These are phyloP conservation scores for Pleomassaria siparia DNA, from an alignment of 2,329 filamentous ascomycete species.

Conservation along the genomic window DNA sequence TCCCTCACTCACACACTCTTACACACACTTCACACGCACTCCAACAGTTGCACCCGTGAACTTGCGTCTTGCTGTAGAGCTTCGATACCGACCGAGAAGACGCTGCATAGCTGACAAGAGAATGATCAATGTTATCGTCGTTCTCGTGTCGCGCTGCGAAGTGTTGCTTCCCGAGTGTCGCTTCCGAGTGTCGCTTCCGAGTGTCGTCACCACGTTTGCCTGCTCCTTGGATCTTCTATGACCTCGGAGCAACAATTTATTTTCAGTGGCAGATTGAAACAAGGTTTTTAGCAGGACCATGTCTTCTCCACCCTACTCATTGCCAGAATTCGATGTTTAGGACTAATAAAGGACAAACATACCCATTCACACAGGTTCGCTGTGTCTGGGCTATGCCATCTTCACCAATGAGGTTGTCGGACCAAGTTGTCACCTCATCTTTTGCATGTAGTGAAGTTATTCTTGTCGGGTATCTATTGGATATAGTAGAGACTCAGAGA, in stretches of 20 bases:
- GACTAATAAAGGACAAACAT: constrained; percentile 54
- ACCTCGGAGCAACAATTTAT: constrained; percentile 53
- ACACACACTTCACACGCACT: too few relatives aligned
- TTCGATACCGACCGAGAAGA: constrained; percentile 1
- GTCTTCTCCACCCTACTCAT: constrained; percentile 56
- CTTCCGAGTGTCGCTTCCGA: constrained; percentile 7
- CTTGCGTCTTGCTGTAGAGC: constrained; percentile 1
- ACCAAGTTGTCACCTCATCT: too few relatives aligned
- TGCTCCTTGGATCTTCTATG: constrained; percentile 52
- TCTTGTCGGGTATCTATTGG: too few relatives aligned
- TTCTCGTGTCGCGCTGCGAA: constrained; percentile 15
- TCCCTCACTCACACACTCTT: constrained; percentile 6
- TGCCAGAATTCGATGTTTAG: constrained; percentile 43
- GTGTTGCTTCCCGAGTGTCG: constrained; percentile 8
- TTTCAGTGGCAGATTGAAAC: constrained; percentile 54
- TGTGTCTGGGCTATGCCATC: too few relatives aligned
- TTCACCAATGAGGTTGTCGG: too few relatives aligned
- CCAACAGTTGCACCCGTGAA: constrained; percentile 1
- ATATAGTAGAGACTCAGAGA: too few relatives aligned
- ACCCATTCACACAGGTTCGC: too few relatives aligned
- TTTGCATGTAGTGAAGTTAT: too few relatives aligned
- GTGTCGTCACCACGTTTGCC: constrained; percentile 50
- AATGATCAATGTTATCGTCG: constrained; percentile 21
- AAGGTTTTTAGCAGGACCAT: constrained; percentile 56
- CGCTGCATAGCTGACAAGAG: neutral